These are phyloP conservation scores for Postia placenta DNA, from an alignment of 768 basidiomycete genomes.

Conservation along the genomic window DNA sequence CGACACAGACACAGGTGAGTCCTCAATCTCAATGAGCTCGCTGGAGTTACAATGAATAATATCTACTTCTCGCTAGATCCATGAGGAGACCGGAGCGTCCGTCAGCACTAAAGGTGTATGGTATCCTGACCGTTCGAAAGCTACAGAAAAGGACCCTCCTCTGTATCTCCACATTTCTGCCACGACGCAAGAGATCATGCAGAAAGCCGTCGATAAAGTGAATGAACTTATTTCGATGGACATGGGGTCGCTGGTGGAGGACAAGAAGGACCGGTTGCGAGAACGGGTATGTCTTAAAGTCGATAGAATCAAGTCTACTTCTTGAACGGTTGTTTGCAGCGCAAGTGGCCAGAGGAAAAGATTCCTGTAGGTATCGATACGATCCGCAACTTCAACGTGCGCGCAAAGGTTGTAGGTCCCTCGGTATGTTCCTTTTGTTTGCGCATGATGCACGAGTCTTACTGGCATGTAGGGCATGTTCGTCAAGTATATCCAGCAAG, in stretches of 20 bases:
- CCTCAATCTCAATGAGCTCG: neutral
- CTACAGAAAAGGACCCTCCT: conserved; percentile 89
- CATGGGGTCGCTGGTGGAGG: conserved; percentile 76
- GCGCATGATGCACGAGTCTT: neutral
- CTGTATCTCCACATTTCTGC: conserved; percentile 93
- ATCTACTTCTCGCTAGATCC: conserved; percentile 50
- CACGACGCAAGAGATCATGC: conserved; percentile 53
- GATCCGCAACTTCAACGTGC: conserved; percentile 93
- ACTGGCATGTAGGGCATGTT: conserved; percentile 67
- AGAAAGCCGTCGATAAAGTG: conserved; percentile 63
- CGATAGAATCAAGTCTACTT: too few relatives aligned
- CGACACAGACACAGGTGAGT: conserved; percentile 85
- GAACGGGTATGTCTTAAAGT: conserved; percentile 48
- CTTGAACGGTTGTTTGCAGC: conserved; percentile 35
- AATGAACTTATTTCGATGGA: conserved; percentile 71
- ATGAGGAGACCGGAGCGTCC: conserved; percentile 88
- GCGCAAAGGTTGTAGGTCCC: conserved; percentile 96
- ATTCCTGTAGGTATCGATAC: conserved; percentile 83
- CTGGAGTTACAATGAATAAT: neutral
- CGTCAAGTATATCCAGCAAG: conserved; percentile 96
- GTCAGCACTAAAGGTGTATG: conserved; percentile 92
- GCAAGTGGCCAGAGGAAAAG: conserved; percentile 99
- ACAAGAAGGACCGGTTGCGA: conserved; percentile 61
- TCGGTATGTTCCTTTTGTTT: conserved; percentile 45
- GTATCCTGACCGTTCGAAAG: conserved; percentile 91